Evolutionary conservation across 1,284 basidiomycete genomes (phyloP).

Genomic region (Irpex sp.): DNA sequence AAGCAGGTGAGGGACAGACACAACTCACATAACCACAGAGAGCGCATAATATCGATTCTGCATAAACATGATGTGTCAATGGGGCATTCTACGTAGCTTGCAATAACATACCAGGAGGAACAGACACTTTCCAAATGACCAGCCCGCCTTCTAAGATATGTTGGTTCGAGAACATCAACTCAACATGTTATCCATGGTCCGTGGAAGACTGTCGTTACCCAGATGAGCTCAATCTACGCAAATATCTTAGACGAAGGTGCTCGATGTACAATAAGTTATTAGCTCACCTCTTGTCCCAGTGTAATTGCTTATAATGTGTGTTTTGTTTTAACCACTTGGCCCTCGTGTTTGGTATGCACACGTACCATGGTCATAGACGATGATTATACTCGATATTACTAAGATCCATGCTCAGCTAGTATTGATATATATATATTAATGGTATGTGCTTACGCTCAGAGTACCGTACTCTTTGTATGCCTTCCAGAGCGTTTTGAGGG

Average conservation of each 20-base stretch:
- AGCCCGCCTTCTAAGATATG: conserved; percentile 8
- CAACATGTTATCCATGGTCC: too few relatives aligned
- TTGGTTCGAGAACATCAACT: too few relatives aligned
- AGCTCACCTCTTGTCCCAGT: conserved; percentile 46
- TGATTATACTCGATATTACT: conserved; percentile 48
- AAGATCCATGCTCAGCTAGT: neutral
- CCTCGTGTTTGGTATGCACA: neutral
- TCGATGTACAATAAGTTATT: neutral
- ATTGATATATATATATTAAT: neutral
- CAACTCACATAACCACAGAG: conserved; percentile 43
- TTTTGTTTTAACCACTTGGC: neutral
- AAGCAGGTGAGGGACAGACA: neutral
- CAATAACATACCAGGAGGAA: conserved; percentile 8
- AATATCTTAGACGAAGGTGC: neutral
- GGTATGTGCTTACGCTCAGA: conserved; percentile 18
- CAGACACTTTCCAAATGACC: conserved; percentile 11
- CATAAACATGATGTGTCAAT: neutral
- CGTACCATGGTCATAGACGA: conserved; percentile 52
- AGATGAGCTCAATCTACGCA: conserved; percentile 46
- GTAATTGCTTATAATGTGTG: conserved; percentile 35
- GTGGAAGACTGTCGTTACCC: neutral
- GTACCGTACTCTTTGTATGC: conserved; percentile 19
- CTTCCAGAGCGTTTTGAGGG: conserved; percentile 3
- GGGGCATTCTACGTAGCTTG: neutral
- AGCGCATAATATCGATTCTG: conserved; percentile 58